Evolutionary conservation across 2,329 filamentous ascomycete species (phyloP).

Genomic region (Nemania sp.): DNA sequence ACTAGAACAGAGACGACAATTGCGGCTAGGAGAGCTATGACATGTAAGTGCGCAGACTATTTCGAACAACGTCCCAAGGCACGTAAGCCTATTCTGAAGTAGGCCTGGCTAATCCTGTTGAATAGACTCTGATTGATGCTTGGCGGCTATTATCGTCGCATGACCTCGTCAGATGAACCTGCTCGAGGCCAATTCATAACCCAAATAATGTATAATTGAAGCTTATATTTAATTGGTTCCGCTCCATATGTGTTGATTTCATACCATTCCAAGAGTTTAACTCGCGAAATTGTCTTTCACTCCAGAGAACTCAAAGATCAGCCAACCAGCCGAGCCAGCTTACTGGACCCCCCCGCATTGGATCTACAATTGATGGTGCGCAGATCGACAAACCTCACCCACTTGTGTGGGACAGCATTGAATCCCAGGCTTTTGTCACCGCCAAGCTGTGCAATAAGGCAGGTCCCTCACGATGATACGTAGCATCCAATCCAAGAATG

Average conservation of each 20-base stretch:
- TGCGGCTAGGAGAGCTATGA: too few species aligned
- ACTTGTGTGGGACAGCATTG: slow-evolving; percentile 7
- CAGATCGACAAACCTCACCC: slow-evolving; percentile 22
- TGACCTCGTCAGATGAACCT: neutral
- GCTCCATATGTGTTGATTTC: neutral
- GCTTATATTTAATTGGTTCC: neutral
- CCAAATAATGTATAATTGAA: neutral
- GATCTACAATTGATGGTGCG: neutral
- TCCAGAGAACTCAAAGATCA: neutral
- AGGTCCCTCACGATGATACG: slow-evolving; percentile 22
- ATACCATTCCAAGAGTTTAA: neutral
- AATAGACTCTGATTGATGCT: neutral
- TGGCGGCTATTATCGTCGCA: neutral
- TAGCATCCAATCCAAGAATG: slow-evolving; percentile 19
- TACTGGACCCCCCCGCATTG: slow-evolving; percentile 4
- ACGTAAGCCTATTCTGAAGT: neutral
- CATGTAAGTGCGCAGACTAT: too few species aligned
- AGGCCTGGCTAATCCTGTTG: neutral
- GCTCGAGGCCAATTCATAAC: neutral
- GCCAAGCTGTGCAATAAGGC: slow-evolving; percentile 26
- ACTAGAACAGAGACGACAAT: too few species aligned
- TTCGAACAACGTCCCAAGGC: neutral
- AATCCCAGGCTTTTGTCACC: neutral
- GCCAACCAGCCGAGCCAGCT: neutral
- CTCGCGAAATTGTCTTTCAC: neutral